These are phyloP conservation scores for Scheffersomyces stipitis DNA, from an alignment of 805 yeast species.

Conservation along the genomic window DNA sequence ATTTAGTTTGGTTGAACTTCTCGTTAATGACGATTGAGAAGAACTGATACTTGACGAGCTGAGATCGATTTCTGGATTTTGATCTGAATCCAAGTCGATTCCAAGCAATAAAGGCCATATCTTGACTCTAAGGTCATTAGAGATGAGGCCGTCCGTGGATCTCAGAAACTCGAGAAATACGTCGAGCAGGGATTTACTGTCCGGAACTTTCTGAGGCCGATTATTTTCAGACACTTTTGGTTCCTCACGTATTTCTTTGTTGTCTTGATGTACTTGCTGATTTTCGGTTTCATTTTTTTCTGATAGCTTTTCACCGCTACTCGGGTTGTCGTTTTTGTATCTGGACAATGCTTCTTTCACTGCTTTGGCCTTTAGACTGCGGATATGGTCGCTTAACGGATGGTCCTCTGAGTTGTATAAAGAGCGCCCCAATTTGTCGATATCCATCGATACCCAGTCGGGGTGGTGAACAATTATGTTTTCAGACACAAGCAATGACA, in stretches of 20 bases:
- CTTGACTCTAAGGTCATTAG: conserved; percentile 36
- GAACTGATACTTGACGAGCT: not conserved
- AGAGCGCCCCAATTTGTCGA: conserved; percentile 46
- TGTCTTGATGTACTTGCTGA: not conserved
- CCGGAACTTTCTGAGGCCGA: no score
- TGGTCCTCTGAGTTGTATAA: conserved; percentile 40
- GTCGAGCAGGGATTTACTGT: no score
- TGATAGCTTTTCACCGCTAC: not conserved
- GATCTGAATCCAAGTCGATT: conserved; percentile 6
- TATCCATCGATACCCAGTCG: conserved; percentile 55
- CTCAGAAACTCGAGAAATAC: conserved; percentile 34
- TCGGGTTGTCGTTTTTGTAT: conserved; percentile 1
- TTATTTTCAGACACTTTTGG: no score
- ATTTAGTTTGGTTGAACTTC: not conserved
- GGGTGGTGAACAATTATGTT: conserved; percentile 12
- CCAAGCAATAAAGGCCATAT: conserved; percentile 55
- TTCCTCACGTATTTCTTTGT: no score
- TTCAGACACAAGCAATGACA: no score
- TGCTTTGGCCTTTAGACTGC: conserved; percentile 35
- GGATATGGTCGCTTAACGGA: conserved; percentile 41
- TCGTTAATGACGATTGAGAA: not conserved
- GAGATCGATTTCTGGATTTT: not conserved
- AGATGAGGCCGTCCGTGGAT: conserved; percentile 49
- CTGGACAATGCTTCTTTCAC: conserved; percentile 35
- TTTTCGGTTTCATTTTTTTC: not conserved